Evolutionary conservation across 345 rosid species (phyloP).

Genomic region (Erucastrum elatum): DNA sequence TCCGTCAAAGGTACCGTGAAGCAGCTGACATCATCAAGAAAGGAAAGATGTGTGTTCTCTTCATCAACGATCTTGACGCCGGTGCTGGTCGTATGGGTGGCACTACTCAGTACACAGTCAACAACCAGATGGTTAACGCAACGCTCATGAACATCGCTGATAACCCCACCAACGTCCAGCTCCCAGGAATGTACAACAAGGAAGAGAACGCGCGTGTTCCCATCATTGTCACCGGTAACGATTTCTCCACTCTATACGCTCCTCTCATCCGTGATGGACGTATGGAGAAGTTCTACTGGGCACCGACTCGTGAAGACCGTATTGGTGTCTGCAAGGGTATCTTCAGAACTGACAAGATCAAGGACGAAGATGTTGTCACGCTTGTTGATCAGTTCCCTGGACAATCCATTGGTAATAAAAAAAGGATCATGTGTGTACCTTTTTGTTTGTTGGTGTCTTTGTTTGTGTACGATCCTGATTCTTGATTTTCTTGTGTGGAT

Average conservation of each 20-base stretch:
- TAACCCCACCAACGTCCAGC: constrained; percentile 89
- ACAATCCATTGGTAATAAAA: constrained; percentile 74
- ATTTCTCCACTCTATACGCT: constrained; percentile 93
- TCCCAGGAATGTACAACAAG: constrained; percentile 99
- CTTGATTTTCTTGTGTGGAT: constrained; percentile 7
- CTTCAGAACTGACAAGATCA: constrained; percentile 64
- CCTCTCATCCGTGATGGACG: constrained; percentile 99
- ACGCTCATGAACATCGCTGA: constrained; percentile 99
- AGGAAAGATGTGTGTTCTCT: constrained; percentile 92
- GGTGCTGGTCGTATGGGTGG: constrained; percentile 98
- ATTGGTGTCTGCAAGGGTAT: constrained; percentile 93
- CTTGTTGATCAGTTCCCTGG: constrained; percentile 93
- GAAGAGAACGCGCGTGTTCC: constrained; percentile 96
- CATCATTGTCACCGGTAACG: constrained; percentile 93
- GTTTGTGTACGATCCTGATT: not conserved
- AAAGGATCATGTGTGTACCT: not conserved
- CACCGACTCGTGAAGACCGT: constrained; percentile 93
- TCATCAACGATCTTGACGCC: constrained; percentile 98
- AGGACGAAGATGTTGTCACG: constrained; percentile 55
- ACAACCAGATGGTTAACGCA: constrained; percentile 99
- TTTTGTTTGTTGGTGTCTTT: not conserved
- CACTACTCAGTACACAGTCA: constrained; percentile 94
- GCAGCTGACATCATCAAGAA: constrained; percentile 93
- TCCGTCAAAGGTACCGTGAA: constrained; percentile 97
- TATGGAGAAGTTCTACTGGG: constrained; percentile 99